Evolutionary conservation across 768 basidiomycete species (phyloP).

Genomic region (Pleurotus giganteus): DNA sequence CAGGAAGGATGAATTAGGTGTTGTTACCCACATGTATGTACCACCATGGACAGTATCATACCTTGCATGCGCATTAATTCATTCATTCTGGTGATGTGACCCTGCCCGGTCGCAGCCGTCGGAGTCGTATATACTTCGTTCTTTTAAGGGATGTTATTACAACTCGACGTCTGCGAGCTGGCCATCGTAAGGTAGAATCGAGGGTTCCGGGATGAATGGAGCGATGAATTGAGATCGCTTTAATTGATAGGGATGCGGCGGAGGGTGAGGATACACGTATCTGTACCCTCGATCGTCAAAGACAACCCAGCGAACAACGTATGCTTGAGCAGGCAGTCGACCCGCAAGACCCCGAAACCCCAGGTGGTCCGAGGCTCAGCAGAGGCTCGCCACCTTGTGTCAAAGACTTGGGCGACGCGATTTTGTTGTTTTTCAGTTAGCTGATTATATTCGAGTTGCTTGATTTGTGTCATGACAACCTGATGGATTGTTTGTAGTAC

Average conservation of each 20-base stretch:
- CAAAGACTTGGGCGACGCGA: slow-evolving; percentile 40
- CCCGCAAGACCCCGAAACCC: slow-evolving; percentile 40
- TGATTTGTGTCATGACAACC: slow-evolving; percentile 36
- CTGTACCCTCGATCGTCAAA: slow-evolving; percentile 30
- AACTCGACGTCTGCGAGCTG: neutral
- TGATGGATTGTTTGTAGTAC: slow-evolving; percentile 45
- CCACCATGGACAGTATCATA: neutral
- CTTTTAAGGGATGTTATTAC: slow-evolving; percentile 1
- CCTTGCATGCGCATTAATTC: neutral
- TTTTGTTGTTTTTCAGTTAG: slow-evolving; percentile 39
- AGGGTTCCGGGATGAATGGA: neutral
- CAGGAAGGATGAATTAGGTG: neutral
- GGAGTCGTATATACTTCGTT: neutral
- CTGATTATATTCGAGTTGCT: slow-evolving; percentile 39
- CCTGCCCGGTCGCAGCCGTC: neutral
- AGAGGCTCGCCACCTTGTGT: slow-evolving; percentile 42
- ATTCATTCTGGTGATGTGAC: neutral
- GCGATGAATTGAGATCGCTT: neutral
- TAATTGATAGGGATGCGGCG: neutral
- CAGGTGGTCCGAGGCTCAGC: slow-evolving; percentile 31
- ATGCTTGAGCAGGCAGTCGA: slow-evolving; percentile 49
- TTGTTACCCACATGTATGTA: neutral
- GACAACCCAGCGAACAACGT: slow-evolving; percentile 54
- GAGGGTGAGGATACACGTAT: slow-evolving; percentile 47
- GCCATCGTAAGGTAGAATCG: neutral